A percentile compares a stretch with the other conserved stretches of the same genome.
These are phyloP conservation scores for Tetraselmis chui DNA, from an alignment of 139 green algal species.

Conservation along the genomic window DNA sequence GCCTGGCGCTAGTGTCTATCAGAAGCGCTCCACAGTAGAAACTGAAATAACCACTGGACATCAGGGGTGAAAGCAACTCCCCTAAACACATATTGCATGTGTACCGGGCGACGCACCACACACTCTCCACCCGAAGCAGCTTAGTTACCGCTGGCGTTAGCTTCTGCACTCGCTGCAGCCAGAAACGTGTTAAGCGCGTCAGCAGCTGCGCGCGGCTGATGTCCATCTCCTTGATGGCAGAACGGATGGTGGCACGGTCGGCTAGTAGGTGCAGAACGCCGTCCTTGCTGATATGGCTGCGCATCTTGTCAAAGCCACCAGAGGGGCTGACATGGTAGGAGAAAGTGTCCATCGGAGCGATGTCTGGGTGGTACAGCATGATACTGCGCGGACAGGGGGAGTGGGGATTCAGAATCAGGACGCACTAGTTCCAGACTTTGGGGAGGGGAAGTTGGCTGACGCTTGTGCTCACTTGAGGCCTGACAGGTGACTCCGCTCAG, in stretches of 20 bases:
- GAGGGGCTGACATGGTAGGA: slow-evolving; percentile 15
- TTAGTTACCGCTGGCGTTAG: slow-evolving; percentile 45
- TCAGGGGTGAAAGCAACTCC: not conserved
- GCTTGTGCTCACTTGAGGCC: not conserved
- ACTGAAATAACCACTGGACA: no score
- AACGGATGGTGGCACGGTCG: slow-evolving; percentile 31
- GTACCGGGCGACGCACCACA: slow-evolving; percentile 76
- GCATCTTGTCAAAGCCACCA: slow-evolving; percentile 37
- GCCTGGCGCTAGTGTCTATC: no score
- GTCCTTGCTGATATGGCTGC: slow-evolving; percentile 60
- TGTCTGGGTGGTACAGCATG: slow-evolving; percentile 60
- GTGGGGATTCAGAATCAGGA: no score
- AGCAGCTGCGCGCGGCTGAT: slow-evolving; percentile 62
- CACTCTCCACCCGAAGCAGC: slow-evolving; percentile 67
- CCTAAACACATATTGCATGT: no score
- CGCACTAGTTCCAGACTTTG: no score
- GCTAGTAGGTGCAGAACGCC: slow-evolving; percentile 70
- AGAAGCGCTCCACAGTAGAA: no score
- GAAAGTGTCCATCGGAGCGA: slow-evolving; percentile 42
- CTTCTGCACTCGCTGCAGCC: slow-evolving; percentile 57
- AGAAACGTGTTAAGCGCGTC: slow-evolving; percentile 51
- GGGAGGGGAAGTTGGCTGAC: no score
- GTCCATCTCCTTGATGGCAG: slow-evolving; percentile 52
- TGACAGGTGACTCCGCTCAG: not conserved
- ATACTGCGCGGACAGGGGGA: not conserved